These are phyloP conservation scores for Neoboletus magnificus DNA, from an alignment of 768 basidiomycete genomes.

Conservation along the genomic window DNA sequence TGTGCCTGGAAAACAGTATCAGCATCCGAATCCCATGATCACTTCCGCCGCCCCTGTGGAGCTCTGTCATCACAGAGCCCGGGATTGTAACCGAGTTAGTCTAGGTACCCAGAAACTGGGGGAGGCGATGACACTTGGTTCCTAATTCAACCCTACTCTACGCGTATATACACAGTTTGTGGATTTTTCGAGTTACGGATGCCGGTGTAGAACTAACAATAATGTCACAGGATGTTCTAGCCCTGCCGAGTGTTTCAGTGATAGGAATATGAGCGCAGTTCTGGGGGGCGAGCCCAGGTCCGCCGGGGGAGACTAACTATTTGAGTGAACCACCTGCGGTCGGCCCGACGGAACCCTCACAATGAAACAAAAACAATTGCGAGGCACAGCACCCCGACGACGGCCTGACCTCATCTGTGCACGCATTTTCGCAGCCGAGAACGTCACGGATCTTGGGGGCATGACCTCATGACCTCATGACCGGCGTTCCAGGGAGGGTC, in stretches of 20 bases:
- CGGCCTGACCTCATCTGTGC: background rate
- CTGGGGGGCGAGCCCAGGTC: background rate
- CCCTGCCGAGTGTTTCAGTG: background rate
- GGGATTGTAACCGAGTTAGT: background rate
- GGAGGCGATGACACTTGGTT: background rate
- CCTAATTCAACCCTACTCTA: background rate
- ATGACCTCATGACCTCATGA: slow-evolving; percentile 3
- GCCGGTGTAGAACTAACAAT: background rate
- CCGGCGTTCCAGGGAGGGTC: background rate
- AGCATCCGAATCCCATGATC: background rate
- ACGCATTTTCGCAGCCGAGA: background rate
- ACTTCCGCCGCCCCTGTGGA: background rate
- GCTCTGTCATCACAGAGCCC: background rate
- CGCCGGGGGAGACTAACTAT: background rate
- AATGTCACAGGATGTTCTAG: background rate
- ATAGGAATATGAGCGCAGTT: background rate
- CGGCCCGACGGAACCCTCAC: background rate
- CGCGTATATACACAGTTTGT: too few species aligned
- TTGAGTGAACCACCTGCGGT: background rate
- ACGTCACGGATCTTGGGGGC: background rate
- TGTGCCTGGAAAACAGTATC: background rate
- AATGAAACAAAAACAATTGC: background rate
- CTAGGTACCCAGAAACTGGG: background rate
- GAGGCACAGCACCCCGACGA: background rate
- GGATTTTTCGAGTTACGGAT: background rate